Conservation (phyloP, 768 basidiomycete genomes). For the Psilocybe cubensis region DNA sequence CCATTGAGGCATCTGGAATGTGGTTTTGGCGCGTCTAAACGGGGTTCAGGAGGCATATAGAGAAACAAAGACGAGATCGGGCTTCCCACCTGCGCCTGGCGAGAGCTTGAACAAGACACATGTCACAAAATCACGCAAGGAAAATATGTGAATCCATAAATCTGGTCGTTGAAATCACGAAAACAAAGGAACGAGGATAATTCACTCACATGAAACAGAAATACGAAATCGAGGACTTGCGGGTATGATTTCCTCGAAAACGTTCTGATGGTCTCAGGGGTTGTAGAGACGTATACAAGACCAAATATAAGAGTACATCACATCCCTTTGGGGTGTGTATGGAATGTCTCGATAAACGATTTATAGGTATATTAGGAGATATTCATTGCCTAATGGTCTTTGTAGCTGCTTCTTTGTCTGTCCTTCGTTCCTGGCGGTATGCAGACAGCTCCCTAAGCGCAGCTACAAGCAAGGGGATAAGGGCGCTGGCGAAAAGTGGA, state of each 20-base stretch:
- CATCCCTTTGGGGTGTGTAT: not conserved
- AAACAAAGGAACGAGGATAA: not conserved
- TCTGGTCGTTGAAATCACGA: not conserved
- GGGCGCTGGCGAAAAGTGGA: slow-evolving; percentile 89
- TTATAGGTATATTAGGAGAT: slow-evolving; percentile 2
- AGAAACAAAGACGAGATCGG: not conserved
- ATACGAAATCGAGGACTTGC: not conserved
- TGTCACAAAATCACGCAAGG: not conserved
- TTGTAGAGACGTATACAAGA: not conserved
- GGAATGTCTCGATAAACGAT: not conserved
- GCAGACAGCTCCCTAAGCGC: slow-evolving; percentile 71
- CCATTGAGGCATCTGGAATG: not conserved
- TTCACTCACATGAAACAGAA: slow-evolving; percentile 1
- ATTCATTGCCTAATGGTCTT: not conserved
- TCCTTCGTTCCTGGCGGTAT: slow-evolving; percentile 51
- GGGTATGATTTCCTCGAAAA: not conserved
- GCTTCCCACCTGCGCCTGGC: not conserved
- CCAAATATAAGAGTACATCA: not conserved
- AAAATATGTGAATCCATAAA: not conserved
- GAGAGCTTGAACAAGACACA: not conserved
- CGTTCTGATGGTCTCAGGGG: not conserved
- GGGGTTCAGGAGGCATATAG: not conserved
- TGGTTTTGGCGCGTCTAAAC: slow-evolving; percentile 6
- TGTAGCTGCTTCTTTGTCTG: not conserved
- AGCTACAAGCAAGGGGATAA: slow-evolving; percentile 81